Conservation (phyloP, 768 basidiomycete genomes). For the Leccinum barrowsii region DNA sequence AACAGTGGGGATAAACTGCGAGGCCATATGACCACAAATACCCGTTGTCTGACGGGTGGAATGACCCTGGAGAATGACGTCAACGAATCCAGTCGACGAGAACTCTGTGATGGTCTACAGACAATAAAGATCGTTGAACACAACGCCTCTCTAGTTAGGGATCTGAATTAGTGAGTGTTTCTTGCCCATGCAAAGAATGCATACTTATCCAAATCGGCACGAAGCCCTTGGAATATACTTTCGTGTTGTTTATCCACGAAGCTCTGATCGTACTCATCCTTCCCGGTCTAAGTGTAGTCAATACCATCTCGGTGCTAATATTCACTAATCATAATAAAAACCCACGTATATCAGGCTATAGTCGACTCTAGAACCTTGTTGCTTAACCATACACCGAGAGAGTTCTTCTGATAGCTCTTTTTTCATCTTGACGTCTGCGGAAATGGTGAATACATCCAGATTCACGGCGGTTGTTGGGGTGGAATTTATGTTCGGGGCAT, state of each 20-base stretch:
- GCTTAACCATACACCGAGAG: background rate
- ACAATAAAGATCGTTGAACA: constrained; percentile 79
- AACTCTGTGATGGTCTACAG: constrained; percentile 16
- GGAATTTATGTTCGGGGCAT: background rate
- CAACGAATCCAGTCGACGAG: background rate
- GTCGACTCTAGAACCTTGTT: background rate
- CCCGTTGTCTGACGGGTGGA: background rate
- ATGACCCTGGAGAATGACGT: background rate
- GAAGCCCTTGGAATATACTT: constrained; percentile 7
- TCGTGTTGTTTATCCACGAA: background rate
- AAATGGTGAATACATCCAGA: constrained; percentile 24
- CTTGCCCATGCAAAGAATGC: background rate
- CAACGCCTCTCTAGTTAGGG: constrained; percentile 46
- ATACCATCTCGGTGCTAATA: background rate
- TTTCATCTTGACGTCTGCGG: background rate
- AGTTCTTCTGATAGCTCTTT: background rate
- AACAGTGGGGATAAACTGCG: background rate
- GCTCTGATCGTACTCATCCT: constrained; percentile 6
- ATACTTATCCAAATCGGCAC: constrained; percentile 12
- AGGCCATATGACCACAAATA: background rate
- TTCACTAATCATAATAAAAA: background rate
- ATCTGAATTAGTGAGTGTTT: background rate
- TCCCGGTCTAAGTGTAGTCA: background rate
- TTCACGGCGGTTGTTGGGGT: constrained; percentile 31
- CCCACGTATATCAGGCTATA: constrained; percentile 11